Evolutionary conservation across 2,329 filamentous ascomycete genomes (phyloP).

Genomic region (Talaromyces sp.): DNA sequence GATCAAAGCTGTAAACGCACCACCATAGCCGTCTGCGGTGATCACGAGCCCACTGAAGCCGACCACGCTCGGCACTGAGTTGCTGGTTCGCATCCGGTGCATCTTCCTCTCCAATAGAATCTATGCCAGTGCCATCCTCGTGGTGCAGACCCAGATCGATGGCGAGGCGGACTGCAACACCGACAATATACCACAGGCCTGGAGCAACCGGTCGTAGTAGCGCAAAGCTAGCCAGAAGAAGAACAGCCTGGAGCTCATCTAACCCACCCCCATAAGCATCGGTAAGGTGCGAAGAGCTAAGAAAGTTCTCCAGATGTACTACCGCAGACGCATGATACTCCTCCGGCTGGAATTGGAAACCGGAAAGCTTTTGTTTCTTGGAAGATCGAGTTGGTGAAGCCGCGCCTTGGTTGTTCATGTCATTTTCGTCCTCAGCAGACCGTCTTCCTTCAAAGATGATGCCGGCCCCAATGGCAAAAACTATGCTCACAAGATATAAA

Average conservation of each 20-base stretch:
- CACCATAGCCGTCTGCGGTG: constrained; percentile 86
- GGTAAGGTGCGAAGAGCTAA: constrained; percentile 57
- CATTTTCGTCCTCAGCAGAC: constrained; percentile 21
- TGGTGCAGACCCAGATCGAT: constrained; percentile 90
- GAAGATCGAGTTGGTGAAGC: constrained; percentile 24
- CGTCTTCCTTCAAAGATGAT: constrained; percentile 66
- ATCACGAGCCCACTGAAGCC: constrained; percentile 79
- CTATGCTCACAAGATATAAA: constrained; percentile 93
- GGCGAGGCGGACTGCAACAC: constrained; percentile 82
- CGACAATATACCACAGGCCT: constrained; percentile 95
- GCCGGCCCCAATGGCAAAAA: constrained; percentile 90
- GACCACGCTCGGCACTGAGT: constrained; percentile 52
- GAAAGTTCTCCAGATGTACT: constrained; percentile 79
- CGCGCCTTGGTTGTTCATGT: constrained; percentile 9
- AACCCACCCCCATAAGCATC: constrained; percentile 78
- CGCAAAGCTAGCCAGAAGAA: constrained; percentile 86
- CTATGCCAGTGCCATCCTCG: constrained; percentile 71
- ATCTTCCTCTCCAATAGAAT: constrained; percentile 40
- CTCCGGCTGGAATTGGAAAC: constrained; percentile 70
- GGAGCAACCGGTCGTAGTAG: constrained; percentile 85
- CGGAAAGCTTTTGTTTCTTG: constrained; percentile 50
- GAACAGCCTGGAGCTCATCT: constrained; percentile 88
- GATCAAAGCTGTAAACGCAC: constrained; percentile 92
- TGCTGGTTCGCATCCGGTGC: constrained; percentile 14
- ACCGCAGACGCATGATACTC: constrained; percentile 96